Percentiles rank a stretch among this genome's conserved stretches.
Conservation (phyloP, 768 basidiomycete genomes). For the Hygrophorus russula region DNA sequence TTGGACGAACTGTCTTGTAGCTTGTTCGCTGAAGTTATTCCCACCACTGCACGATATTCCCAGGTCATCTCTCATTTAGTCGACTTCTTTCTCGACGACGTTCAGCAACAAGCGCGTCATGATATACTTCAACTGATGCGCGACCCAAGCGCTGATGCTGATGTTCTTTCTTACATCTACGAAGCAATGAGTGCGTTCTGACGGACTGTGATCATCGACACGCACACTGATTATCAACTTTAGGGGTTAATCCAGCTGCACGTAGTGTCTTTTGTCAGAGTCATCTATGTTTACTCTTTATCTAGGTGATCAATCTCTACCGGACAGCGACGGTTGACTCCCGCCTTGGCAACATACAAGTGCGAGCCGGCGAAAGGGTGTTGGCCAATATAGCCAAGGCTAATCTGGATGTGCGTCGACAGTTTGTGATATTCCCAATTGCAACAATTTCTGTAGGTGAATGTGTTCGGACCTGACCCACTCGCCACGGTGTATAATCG, state of each 20-base stretch:
- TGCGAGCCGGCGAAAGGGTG: slow-evolving; percentile 20
- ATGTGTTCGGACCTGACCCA: slow-evolving; percentile 15
- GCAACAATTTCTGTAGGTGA: slow-evolving; percentile 10
- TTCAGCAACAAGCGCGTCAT: slow-evolving; percentile 21
- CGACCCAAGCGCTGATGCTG: slow-evolving; percentile 13
- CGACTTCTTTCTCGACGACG: slow-evolving; percentile 44
- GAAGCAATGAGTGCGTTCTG: slow-evolving; percentile 31
- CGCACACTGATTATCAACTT: not conserved
- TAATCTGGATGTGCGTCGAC: slow-evolving; percentile 26
- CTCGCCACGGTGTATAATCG: slow-evolving; percentile 13
- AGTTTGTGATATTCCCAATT: not conserved
- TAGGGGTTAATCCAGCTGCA: slow-evolving; percentile 25
- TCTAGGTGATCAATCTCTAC: slow-evolving; percentile 29
- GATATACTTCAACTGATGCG: slow-evolving; percentile 28
- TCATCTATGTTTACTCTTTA: slow-evolving; percentile 3
- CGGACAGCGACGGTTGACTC: slow-evolving; percentile 22
- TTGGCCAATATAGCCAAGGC: slow-evolving; percentile 27
- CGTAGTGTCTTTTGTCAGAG: not conserved
- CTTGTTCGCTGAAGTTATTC: slow-evolving; percentile 42
- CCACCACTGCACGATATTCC: slow-evolving; percentile 45
- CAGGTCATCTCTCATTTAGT: slow-evolving; percentile 44
- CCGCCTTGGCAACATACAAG: slow-evolving; percentile 14
- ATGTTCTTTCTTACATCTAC: slow-evolving; percentile 31
- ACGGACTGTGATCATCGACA: too few relatives aligned
- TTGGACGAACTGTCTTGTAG: slow-evolving; percentile 31